Base-by-base conservation (phyloP, 768 basidiomycete genomes). In the Psilocybe azurescens region DNA sequence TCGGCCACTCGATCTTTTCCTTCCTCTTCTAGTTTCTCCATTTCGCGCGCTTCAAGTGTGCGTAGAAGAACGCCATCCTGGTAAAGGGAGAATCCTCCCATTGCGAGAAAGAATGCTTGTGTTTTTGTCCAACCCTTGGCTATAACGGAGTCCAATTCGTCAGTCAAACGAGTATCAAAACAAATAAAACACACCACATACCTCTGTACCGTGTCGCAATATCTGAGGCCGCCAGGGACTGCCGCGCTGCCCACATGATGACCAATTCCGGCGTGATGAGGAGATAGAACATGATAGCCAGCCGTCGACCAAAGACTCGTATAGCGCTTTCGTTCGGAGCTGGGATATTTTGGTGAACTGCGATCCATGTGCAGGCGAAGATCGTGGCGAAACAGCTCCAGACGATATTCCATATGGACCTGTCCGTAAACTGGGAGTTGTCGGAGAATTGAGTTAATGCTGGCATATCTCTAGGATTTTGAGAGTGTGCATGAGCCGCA, bases 1-100 rank as follows among this genome's bases (percentile, higher is more conserved):
- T 56, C 1, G 66, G 71, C 46, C 65, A 60, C n/a, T 63, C 59
- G 29, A 70, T 65, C 5, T n/a, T 55, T 58, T 5, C 61, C 58
- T 11, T 62, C 33, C n/a, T 58, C 41, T 36, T 66, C 60, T n/a
- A 67, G 46, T 36, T 60, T 54, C 30, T 60, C 63, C 1, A 69
- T 41, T 48, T 63, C 63, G 5, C 18, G 20, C 44, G 49, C n/a
- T 30, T 61, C 44, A 13, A 55, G 33, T 10, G 20, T 39, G 29
- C 56, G 46, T 7, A 53, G 0, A 14, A 46, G 53, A 3, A 57
- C 28, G n/a, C 49, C 62, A 8, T 55, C 72, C 65, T 73, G 72
- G 72, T 41, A 68, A 20, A 64, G 59, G 39, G 62, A 39, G 41
- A 70, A 70, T 1, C 69, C 69, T 2, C 69, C 69, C 69, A 70